Percentiles rank a stretch among this genome's conserved stretches.
Evolutionary conservation across 1,284 basidiomycete genomes (phyloP).

Genomic region (Abortiporus biennis): DNA sequence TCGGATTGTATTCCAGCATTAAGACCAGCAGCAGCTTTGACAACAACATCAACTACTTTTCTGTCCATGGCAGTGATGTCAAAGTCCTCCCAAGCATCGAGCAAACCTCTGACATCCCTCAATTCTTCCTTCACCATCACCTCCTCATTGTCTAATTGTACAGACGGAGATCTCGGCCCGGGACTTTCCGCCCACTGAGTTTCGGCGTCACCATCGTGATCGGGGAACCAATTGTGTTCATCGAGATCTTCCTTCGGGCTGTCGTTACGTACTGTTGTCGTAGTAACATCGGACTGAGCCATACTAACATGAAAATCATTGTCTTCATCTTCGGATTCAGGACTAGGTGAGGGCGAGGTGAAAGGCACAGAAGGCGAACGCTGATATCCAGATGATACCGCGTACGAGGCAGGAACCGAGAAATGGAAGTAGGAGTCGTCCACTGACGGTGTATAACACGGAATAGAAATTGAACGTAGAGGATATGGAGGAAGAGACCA

Average conservation of each 20-base stretch:
- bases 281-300: constrained; percentile 24
- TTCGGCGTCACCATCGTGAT: constrained; percentile 38
- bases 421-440: constrained; percentile 30
- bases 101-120: constrained; percentile 49
- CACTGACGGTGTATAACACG: constrained; percentile 41
- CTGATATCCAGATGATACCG: constrained; percentile 5
- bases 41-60: constrained; percentile 34
- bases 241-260: constrained; percentile 19
- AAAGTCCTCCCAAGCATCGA: constrained; percentile 62
- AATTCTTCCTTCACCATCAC: constrained; percentile 53
- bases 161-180: constrained; percentile 51
- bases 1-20: constrained; percentile 28
- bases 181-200: constrained; percentile 49
- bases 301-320: constrained; percentile 30
- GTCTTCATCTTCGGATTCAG: constrained; percentile 58
- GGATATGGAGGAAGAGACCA: constrained; percentile 34
- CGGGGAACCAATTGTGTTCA: constrained; percentile 16
- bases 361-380: constrained; percentile 50
- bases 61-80: constrained; percentile 18
- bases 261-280: constrained; percentile 12
- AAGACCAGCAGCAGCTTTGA: constrained; percentile 30
- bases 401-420: constrained; percentile 20
- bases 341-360: constrained; percentile 52
- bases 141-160: constrained; percentile 24
- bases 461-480: constrained; percentile 46